These are phyloP conservation scores for Porcisia deanei DNA, from an alignment of 208 protist genomes.

Conservation along the genomic window DNA sequence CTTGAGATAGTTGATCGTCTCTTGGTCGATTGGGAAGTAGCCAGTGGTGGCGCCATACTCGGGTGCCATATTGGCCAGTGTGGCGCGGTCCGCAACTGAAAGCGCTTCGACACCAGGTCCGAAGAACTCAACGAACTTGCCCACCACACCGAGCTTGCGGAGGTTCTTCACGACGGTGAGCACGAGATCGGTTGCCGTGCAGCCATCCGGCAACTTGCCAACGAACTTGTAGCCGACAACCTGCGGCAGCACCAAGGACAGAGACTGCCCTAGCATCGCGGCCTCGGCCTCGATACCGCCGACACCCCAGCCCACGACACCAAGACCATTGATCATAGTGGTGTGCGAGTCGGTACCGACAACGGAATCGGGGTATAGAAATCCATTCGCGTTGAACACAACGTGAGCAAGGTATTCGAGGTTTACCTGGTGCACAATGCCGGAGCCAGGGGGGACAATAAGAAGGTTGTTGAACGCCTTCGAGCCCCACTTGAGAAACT, in stretches of 20 bases:
- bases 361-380: slow-evolving; percentile 97
- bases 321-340: slow-evolving; percentile 97
- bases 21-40: slow-evolving; percentile 96
- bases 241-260: slow-evolving; percentile 95
- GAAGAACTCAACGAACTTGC: slow-evolving; percentile 98
- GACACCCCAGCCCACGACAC: slow-evolving; percentile 96
- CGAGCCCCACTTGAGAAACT: slow-evolving; percentile 97
- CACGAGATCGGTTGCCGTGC: slow-evolving; percentile 97
- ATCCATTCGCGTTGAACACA: slow-evolving; percentile 91
- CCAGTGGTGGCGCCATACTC: slow-evolving; percentile 96
- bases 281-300: slow-evolving; percentile 97
- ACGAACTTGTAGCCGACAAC: slow-evolving; percentile 96
- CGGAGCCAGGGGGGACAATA: slow-evolving; percentile 96
- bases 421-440: slow-evolving; percentile 98
- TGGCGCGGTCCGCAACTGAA: slow-evolving; percentile 94
- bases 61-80: slow-evolving; percentile 97
- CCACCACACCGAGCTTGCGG: slow-evolving; percentile 95
- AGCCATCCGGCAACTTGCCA: slow-evolving; percentile 87
- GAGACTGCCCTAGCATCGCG: slow-evolving; percentile 96
- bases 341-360: slow-evolving; percentile 97
- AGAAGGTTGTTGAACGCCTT: slow-evolving; percentile 94
- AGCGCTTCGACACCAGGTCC: slow-evolving; percentile 91
- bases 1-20: slow-evolving; percentile 93
- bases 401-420: slow-evolving; percentile 96
- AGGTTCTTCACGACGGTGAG: slow-evolving; percentile 94